Conservation (phyloP, 2,329 filamentous ascomycete species). For the Apiospora pterosperma region DNA sequence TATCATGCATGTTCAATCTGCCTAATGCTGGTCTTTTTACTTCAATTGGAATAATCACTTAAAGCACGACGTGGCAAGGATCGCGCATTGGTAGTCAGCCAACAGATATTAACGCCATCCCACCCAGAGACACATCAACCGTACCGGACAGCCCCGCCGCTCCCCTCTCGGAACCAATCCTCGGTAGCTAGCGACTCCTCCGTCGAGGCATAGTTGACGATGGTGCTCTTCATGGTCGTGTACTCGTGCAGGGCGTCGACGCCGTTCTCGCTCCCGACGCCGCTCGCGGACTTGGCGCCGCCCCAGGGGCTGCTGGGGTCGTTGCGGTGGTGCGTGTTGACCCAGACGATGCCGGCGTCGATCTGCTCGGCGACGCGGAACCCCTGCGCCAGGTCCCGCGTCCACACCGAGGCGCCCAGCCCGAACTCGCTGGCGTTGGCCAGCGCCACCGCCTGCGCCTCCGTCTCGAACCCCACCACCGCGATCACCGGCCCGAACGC, state of each 20-base stretch:
- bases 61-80: no score
- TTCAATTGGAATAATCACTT: no score
- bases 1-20: neutral
- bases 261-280: conserved; percentile 72
- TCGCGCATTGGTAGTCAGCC: no score
- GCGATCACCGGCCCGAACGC: conserved; percentile 80
- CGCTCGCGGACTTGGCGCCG: conserved; percentile 57
- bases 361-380: conserved; percentile 70
- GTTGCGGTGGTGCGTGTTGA: conserved; percentile 66
- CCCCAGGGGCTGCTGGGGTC: conserved; percentile 72
- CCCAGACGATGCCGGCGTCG: conserved; percentile 60
- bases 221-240: conserved; percentile 61
- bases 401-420: conserved; percentile 75
- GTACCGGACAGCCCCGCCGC: conserved; percentile 52
- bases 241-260: conserved; percentile 60
- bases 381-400: conserved; percentile 68
- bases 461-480: conserved; percentile 70
- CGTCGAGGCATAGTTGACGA: conserved; percentile 63
- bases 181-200: conserved; percentile 51
- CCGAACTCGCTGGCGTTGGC: conserved; percentile 75
- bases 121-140: conserved; percentile 45
- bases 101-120: no score
- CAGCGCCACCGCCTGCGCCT: conserved; percentile 65
- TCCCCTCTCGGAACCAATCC: conserved; percentile 65
- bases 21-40: no score